Evolutionary conservation across 345 rosid species (phyloP), one percentile per base, ranked within the genome.

Genomic region (Salix brachista): DNA sequence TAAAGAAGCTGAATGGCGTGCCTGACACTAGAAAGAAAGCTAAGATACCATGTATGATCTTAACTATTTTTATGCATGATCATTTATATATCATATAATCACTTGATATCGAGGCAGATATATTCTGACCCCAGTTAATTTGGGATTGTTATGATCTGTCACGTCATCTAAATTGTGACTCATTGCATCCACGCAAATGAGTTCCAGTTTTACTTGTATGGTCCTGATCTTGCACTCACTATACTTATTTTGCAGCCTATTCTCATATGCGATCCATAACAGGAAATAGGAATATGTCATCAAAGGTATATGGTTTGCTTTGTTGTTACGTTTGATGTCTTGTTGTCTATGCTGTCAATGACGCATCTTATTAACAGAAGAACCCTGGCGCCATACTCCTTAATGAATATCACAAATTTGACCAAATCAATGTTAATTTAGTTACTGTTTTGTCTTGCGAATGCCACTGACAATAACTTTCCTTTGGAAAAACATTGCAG

Each of bases 31-130:
- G 72, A 85, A 89, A 80, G 85, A 91, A 83, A 79, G 77, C 84
- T 83, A 96, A 88, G 89, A 46, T 79, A 68, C 76, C 97, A 77
- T 84, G 99, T 93, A 89, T 74, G 91, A 74, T 80, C 69, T 72
- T 21, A 64, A 32, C 21, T 67, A 54, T 70, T 46, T 16, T 46
- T 46, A 46, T 46, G 52, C 52, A 46, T 14, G 18, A 14, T 46
- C 52, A 12, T 12, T 46, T 46, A 46, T 12, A 14, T 46, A 16
- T 46, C 17, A 68, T 67, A 44, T 76, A 46, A 14, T 46, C 18
- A 12, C 50, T 46, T 46, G 50, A 10, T 46, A 13, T 46, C 44
- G 50, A 46, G 50, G 1, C 17, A 4, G 50, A 46, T 46, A 10
- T 41, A 46, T 46, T 4, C 50, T 14, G 50, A 46, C 5, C 50